Base-by-base conservation (phyloP, 345 rosid genomes). In the Pelargonium nanum region DNA sequence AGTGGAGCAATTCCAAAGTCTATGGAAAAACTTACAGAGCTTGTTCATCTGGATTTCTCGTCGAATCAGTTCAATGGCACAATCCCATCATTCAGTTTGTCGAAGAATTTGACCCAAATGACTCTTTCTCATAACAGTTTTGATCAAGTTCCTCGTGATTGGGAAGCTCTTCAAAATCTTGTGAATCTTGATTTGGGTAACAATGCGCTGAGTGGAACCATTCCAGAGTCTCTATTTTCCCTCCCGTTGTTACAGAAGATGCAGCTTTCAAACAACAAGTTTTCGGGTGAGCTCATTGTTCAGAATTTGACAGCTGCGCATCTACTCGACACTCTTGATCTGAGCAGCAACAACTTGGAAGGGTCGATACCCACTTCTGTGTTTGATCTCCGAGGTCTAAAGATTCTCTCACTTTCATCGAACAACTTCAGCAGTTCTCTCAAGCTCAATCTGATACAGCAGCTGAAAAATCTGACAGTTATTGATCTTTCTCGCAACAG, bases 321-420 rank as follows among this genome's bases (percentile, higher is more conserved):
- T 20, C n/a, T 6, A 0, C 40, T 78, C 22, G 76, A 70, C 24
- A 73, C 74, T 0, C 61, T 85, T 58, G 80, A 83, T 74, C 60
- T 83, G 66, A 65, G 76, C 19, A 58, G 64, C 60, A 85, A 85
- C 60, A 69, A 59, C 6, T 54, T 85, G 7, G 65, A 61, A 55
- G 83, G 85, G 25, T 16, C 57, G 7, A 2, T 85, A 6, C 80
- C 84, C 0, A 19, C 0, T 4, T 65, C 66, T 1, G 0, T 80
- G 3, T 77, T 66, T 22, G 24, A 62, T 28, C 66, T 78, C 19
- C 54, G 4, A 19, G 54, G 53, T 3, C 80, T 80, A 1, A 72
- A 24, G 3, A 10, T 63, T 12, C 79, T 82, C 23, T 0, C 19
- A 30, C 81, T 80, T 58, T 65, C 72, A 44, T 76, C 45, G 45